Percentiles rank a stretch among this genome's conserved stretches.
Conservation (phyloP, 495 filamentous ascomycete species). For the Xylaria curta region DNA sequence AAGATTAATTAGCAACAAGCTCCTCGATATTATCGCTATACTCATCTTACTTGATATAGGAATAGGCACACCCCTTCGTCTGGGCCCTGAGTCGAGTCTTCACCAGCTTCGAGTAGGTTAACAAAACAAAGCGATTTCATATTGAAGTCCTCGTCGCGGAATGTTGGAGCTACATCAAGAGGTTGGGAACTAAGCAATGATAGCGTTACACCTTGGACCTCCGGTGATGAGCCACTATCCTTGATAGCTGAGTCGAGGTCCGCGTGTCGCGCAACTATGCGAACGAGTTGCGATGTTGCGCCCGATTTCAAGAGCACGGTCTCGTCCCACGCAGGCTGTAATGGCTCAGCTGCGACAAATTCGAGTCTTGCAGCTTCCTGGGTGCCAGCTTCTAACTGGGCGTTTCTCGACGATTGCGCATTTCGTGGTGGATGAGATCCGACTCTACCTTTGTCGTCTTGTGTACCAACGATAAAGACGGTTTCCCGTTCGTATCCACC, state of each 20-base stretch:
- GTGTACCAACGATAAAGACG: constrained; percentile 56
- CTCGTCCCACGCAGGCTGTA: constrained; percentile 53
- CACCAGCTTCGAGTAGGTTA: constrained; percentile 36
- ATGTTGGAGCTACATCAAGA: constrained; percentile 38
- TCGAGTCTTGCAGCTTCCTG: constrained; percentile 30
- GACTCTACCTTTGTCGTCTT: constrained; percentile 52
- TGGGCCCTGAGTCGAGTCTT: constrained; percentile 11
- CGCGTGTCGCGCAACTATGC: constrained; percentile 48
- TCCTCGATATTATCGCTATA: background rate
- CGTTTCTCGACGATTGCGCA: constrained; percentile 38
- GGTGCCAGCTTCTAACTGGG: constrained; percentile 29
- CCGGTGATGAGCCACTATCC: constrained; percentile 31
- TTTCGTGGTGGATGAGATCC: constrained; percentile 55
- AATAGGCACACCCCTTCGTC: constrained; percentile 48
- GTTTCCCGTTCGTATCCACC: constrained; percentile 65
- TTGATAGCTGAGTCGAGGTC: constrained; percentile 31
- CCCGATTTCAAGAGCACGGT: constrained; percentile 38
- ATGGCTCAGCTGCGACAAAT: constrained; percentile 41
- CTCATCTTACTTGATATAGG: constrained; percentile 50
- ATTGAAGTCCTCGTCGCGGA: constrained; percentile 44
- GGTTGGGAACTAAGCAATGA: constrained; percentile 24
- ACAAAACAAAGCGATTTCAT: constrained; percentile 46
- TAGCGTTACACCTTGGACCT: constrained; percentile 28
- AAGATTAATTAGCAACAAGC: background rate
- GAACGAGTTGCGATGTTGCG: constrained; percentile 38